Evolutionary conservation across 768 basidiomycete genomes (phyloP), one percentile per base, ranked within the genome.

Genomic region (Infundibulicybe gibba): DNA sequence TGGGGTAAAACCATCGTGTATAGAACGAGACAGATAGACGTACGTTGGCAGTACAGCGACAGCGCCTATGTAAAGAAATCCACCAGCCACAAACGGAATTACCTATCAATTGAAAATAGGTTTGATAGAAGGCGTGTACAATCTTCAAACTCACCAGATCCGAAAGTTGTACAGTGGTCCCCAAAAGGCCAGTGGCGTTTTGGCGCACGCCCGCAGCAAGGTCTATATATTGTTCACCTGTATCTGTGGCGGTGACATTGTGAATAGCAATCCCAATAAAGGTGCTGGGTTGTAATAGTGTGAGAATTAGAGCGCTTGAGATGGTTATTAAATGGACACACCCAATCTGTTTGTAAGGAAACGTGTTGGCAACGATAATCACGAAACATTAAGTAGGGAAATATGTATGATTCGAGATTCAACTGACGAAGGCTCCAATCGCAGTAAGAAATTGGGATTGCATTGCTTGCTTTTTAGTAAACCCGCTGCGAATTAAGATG

Each of bases 41-140:
- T 76, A 91, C 89, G 87, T 90, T 56, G 92, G 92, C 49, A 94
- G 70, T 50, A 94, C 91, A 41, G 91, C 90, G 47, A 94, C 93
- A 25, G 90, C 89, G 20, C 91, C 93, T 60, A 95, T 94, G 67
- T 94, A 94, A 57, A 95, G 70, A 70, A 94, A 97, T 14, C 91
- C 91, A 53, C 90, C 90, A 31, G 90, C 90, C 39, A 91, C 90
- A 60, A 90, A 90, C 13, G 90, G 89, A 52, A 92, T 90, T 40
- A 92, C 88, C 89, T 38, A 19, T 19, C 14, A 25, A 25, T 8
- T 8, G 25, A 25, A 25, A 25, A 25, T 25, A 25, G 8, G 8
- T 25, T 8, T 25, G 25, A 25, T 91, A 56, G 54, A 50, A 46
- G 19, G 51, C 32, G 37, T 46, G 41, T 19, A 56, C 47, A 34